Percentiles rank a stretch among this genome's conserved stretches.
Evolutionary conservation across 2,329 filamentous ascomycete species (phyloP).

Genomic region (Ilyonectria mors-panacis): DNA sequence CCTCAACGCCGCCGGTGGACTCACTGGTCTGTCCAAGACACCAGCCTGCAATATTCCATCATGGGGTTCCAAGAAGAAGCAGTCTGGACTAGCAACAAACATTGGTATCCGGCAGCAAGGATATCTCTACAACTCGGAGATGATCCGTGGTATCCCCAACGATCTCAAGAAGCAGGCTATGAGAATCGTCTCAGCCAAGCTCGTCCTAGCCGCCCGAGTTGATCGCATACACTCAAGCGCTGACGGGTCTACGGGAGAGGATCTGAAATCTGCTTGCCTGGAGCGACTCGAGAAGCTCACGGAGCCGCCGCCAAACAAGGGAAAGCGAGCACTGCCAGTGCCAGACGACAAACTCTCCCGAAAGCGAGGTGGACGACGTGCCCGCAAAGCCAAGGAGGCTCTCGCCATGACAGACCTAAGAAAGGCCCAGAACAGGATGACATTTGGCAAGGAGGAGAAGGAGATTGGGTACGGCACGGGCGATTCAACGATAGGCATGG

Average conservation of each 20-base stretch:
- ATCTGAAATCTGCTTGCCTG: slow-evolving; percentile 85
- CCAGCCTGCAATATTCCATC: slow-evolving; percentile 94
- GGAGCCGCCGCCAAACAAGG: slow-evolving; percentile 91
- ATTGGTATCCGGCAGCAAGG: slow-evolving; percentile 92
- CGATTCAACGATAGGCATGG: slow-evolving; percentile 88
- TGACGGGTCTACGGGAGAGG: slow-evolving; percentile 86
- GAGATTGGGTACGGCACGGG: slow-evolving; percentile 93
- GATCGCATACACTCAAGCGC: slow-evolving; percentile 87
- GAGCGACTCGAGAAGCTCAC: slow-evolving; percentile 93
- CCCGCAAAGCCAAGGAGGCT: slow-evolving; percentile 95
- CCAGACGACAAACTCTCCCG: slow-evolving; percentile 95
- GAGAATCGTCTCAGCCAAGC: slow-evolving; percentile 93
- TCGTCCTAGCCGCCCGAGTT: slow-evolving; percentile 92
- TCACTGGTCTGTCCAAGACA: slow-evolving; percentile 90
- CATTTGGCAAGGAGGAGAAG: slow-evolving; percentile 94
- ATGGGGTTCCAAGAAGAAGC: slow-evolving; percentile 90
- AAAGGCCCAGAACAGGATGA: slow-evolving; percentile 96
- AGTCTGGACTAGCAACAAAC: slow-evolving; percentile 91
- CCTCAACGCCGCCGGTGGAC: slow-evolving; percentile 92
- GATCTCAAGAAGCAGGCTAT: slow-evolving; percentile 95
- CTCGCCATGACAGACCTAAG: slow-evolving; percentile 96
- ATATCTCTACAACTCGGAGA: slow-evolving; percentile 91
- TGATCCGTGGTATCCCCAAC: slow-evolving; percentile 86
- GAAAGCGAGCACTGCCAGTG: slow-evolving; percentile 86
- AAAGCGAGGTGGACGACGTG: slow-evolving; percentile 91